Evolutionary conservation across 768 basidiomycete genomes (phyloP).

Genomic region (Russula earlei): DNA sequence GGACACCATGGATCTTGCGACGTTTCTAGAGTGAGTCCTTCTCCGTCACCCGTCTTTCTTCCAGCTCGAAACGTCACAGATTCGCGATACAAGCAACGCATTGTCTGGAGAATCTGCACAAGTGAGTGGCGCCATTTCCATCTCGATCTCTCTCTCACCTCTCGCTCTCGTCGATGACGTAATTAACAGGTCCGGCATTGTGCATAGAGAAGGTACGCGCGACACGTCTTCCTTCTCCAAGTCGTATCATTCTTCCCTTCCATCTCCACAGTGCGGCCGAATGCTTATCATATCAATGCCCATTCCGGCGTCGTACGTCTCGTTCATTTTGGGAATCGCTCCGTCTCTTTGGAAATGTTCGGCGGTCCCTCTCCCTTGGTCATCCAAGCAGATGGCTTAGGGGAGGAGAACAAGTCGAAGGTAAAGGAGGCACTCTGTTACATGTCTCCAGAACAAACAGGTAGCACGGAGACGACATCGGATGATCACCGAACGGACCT

Average conservation of each 20-base stretch:
- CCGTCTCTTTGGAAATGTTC: slow-evolving; percentile 59
- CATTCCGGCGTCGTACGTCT: slow-evolving; percentile 61
- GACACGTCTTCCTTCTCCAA: neutral
- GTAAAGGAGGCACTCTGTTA: slow-evolving; percentile 71
- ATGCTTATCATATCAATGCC: slow-evolving; percentile 65
- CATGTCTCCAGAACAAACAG: slow-evolving; percentile 69
- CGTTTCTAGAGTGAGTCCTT: slow-evolving; percentile 59
- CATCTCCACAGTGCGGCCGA: slow-evolving; percentile 47
- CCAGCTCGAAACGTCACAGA: slow-evolving; percentile 28
- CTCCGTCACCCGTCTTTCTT: neutral
- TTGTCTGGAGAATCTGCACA: slow-evolving; percentile 60
- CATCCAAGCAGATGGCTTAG: slow-evolving; percentile 38
- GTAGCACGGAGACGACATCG: slow-evolving; percentile 58
- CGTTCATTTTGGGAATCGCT: slow-evolving; percentile 68
- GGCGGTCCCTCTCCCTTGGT: slow-evolving; percentile 67
- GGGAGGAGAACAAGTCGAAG: slow-evolving; percentile 55
- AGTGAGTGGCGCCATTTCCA: slow-evolving; percentile 27
- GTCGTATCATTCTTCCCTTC: neutral
- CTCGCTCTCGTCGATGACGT: slow-evolving; percentile 4
- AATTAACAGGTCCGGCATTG: slow-evolving; percentile 38
- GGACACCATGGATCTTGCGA: slow-evolving; percentile 69
- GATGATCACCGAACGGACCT: slow-evolving; percentile 70
- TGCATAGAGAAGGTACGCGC: slow-evolving; percentile 56
- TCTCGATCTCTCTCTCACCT: neutral
- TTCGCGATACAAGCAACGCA: slow-evolving; percentile 70